A percentile compares a stretch with the other conserved stretches of the same genome.
Conservation (phyloP, 768 basidiomycete species). For the Mycena chlorophos region DNA sequence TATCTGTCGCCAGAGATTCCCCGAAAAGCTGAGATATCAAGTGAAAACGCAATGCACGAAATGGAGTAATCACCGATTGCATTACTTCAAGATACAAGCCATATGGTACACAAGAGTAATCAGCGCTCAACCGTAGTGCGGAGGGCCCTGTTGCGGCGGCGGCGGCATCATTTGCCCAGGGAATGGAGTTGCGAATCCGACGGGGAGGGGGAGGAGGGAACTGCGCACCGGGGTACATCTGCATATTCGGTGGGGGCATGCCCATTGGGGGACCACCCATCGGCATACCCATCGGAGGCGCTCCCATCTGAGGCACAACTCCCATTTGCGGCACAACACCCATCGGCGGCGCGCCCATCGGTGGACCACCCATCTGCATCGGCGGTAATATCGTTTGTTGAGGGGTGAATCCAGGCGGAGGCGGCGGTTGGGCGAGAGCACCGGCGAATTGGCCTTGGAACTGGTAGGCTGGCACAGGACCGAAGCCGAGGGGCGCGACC, state of each 20-base stretch:
- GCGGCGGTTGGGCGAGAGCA: constrained; percentile 76
- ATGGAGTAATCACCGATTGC: no score
- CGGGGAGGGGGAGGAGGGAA: constrained; percentile 66
- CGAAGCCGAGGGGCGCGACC: constrained; percentile 72
- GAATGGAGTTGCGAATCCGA: constrained; percentile 56
- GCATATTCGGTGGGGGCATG: constrained; percentile 38
- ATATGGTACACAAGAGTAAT: not conserved
- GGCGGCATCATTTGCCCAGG: constrained; percentile 45
- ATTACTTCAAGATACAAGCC: no score
- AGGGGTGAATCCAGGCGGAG: constrained; percentile 76
- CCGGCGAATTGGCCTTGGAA: constrained; percentile 96
- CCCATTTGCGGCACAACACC: no score
- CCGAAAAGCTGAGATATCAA: no score
- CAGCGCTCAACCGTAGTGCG: not conserved
- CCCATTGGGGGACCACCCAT: constrained; percentile 11
- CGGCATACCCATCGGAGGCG: constrained; percentile 33
- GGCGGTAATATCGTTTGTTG: constrained; percentile 66
- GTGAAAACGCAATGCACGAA: no score
- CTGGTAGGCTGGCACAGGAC: constrained; percentile 69
- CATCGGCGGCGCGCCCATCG: constrained; percentile 13
- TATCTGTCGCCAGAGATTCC: no score
- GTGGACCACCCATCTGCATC: constrained; percentile 37
- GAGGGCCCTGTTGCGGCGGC: constrained; percentile 38
- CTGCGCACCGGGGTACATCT: constrained; percentile 43
- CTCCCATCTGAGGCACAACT: not conserved